These are phyloP conservation scores for Wickerhamomyces sp. DNA, from an alignment of 1,139 yeast genomes.

Conservation along the genomic window DNA sequence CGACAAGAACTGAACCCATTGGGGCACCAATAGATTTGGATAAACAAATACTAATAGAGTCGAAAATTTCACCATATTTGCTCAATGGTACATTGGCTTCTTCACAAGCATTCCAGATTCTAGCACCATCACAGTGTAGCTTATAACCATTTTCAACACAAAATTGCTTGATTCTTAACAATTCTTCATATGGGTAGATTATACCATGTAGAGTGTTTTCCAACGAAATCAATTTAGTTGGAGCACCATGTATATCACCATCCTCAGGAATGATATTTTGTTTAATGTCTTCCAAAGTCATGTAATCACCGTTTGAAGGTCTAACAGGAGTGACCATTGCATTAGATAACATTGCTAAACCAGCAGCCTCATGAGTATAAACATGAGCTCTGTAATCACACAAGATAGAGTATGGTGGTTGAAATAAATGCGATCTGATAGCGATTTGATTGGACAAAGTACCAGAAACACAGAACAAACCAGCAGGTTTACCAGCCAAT, in stretches of 20 bases:
- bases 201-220: slow-evolving; percentile 90
- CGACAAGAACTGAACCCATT: slow-evolving; percentile 85
- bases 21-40: slow-evolving; percentile 95
- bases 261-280: slow-evolving; percentile 65
- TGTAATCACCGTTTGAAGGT: slow-evolving; percentile 68
- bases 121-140: slow-evolving; percentile 92
- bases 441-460: slow-evolving; percentile 90
- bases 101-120: slow-evolving; percentile 86
- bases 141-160: slow-evolving; percentile 60
- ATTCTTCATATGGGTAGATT: slow-evolving; percentile 76
- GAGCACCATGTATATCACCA: slow-evolving; percentile 85
- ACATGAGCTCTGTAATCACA: slow-evolving; percentile 89
- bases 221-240: slow-evolving; percentile 77
- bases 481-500: slow-evolving; percentile 80
- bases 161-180: slow-evolving; percentile 65
- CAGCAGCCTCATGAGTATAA: slow-evolving; percentile 83
- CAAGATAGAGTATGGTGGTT: slow-evolving; percentile 82
- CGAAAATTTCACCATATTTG: slow-evolving; percentile 78
- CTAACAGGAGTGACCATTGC: slow-evolving; percentile 87
- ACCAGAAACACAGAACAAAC: slow-evolving; percentile 82
- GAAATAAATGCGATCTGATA: slow-evolving; percentile 67
- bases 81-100: slow-evolving; percentile 65
- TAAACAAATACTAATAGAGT: slow-evolving; percentile 83
- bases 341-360: slow-evolving; percentile 82
- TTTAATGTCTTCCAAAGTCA: slow-evolving; percentile 77